Percentiles rank a stretch among this genome's conserved stretches.
Conservation (phyloP, 2,329 filamentous ascomycete genomes). For the Arthroderma sp. region DNA sequence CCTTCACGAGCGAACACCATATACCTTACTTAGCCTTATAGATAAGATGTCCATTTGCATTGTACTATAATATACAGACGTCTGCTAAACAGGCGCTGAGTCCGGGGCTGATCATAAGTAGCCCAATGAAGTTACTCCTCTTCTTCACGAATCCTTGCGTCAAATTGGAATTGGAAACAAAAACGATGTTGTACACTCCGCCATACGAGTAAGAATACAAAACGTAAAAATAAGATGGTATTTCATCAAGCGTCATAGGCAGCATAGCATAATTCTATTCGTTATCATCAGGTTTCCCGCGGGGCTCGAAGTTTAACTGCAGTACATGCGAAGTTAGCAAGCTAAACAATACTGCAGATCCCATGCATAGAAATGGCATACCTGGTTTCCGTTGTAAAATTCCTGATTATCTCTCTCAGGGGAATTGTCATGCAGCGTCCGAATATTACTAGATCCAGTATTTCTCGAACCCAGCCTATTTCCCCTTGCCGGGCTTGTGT, state of each 20-base stretch:
- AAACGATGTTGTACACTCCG: too few species aligned
- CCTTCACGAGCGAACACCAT: too few species aligned
- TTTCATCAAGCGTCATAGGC: constrained; percentile 7
- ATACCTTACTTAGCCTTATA: too few species aligned
- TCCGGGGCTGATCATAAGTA: too few species aligned
- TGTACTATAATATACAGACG: too few species aligned
- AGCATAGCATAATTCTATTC: constrained; percentile 12
- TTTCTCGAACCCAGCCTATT: constrained; percentile 13
- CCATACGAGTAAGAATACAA: background rate
- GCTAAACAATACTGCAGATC: background rate
- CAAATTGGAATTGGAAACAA: too few species aligned
- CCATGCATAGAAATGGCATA: constrained; percentile 34
- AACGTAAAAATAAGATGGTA: constrained; percentile 9
- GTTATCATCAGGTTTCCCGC: constrained; percentile 43
- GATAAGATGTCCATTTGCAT: too few species aligned
- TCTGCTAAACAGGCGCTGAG: too few species aligned
- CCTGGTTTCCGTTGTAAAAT: constrained; percentile 85
- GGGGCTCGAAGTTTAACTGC: constrained; percentile 57
- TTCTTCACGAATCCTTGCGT: too few species aligned
- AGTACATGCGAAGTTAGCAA: background rate
- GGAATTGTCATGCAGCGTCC: constrained; percentile 42
- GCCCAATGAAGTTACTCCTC: too few species aligned
- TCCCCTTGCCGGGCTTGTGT: constrained; percentile 4
- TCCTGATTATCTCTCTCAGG: constrained; percentile 49
- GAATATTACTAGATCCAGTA: constrained; percentile 24